Base-by-base conservation (phyloP, 805 yeast genomes). In the Barnettozyma sp. region DNA sequence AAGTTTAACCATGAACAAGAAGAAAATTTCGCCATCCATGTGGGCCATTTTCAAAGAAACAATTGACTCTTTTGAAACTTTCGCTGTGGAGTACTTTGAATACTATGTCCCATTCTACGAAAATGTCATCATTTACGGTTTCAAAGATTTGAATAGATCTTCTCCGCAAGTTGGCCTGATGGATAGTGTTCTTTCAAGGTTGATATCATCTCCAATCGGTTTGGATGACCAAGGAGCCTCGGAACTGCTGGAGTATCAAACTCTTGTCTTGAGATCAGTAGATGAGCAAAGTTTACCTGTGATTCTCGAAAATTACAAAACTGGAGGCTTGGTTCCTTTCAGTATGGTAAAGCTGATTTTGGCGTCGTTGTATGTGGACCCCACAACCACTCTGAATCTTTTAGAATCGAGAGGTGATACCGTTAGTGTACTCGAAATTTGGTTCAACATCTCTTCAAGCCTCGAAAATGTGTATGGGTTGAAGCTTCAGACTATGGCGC, bases 401-500 rank as follows among this genome's bases (percentile, higher is more conserved):
- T 59, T 84, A 30, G 74, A 73, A 45, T 61, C 67, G 20, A 48
- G 54, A 15, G 63, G 69, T 14, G 63, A 64, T 22, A 60, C 80
- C 2, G 63, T 70, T 20, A 49, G 56, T 8, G 63, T 82, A 34
- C 67, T 87, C 41, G 65, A 65, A 18, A 55, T 66, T 35, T 86
- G 96, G 96, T 73, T 82, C 50, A 63, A 67, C 18, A 47, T 70
- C 18, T 71, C 73, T 3, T 5, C 44, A 6, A 49, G 59, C 16
- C 67, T 83, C 45, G 68, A 70, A 22, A 66, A 86, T 33, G 95
- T 85, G 3, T 84, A 78, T 50, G 92, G 84, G 47, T 66, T 83
- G 51, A 88, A 86, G 60, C 60, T 90, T 30, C 78, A 81, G 28
- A 65, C 75, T 7, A 52, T 86, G 42, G 88, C 90, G 0, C 60